Evolutionary conservation across 495 filamentous ascomycete genomes (phyloP).

Genomic region (Podospora bellae-mahoneyi): DNA sequence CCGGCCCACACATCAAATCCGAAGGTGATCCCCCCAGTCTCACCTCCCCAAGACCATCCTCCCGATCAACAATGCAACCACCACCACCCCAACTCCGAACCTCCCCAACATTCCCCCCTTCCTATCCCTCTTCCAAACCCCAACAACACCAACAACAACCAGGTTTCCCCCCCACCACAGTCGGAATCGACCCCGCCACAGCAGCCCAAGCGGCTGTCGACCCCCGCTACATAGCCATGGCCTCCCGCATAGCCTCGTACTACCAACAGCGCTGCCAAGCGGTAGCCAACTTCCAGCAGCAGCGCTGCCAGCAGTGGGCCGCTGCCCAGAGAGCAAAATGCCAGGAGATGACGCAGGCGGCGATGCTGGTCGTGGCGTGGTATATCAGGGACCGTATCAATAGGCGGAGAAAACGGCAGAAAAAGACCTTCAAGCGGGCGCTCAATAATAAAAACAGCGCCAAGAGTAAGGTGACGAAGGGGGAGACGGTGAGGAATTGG

Average conservation of each 20-base stretch:
- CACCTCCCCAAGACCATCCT: neutral
- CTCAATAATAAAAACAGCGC: constrained; percentile 11
- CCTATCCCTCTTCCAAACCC: neutral
- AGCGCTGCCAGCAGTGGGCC: constrained; percentile 39
- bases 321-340: constrained; percentile 33
- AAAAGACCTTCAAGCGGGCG: constrained; percentile 27
- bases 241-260: constrained; percentile 38
- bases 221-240: constrained; percentile 36
- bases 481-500: constrained; percentile 36
- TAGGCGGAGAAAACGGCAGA: constrained; percentile 24
- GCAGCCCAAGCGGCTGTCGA: constrained; percentile 19
- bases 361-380: constrained; percentile 40
- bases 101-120: neutral
- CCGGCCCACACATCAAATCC: neutral
- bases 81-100: neutral
- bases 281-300: constrained; percentile 35
- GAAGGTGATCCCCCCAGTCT: neutral
- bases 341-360: constrained; percentile 38
- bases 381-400: constrained; percentile 37
- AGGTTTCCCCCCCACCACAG: neutral
- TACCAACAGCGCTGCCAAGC: constrained; percentile 40
- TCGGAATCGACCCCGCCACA: neutral
- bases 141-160: neutral
- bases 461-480: constrained; percentile 28
- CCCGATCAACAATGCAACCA: neutral